Base-by-base conservation (phyloP, 2,329 filamentous ascomycete genomes). In the Aspergillus hiratsukae region DNA sequence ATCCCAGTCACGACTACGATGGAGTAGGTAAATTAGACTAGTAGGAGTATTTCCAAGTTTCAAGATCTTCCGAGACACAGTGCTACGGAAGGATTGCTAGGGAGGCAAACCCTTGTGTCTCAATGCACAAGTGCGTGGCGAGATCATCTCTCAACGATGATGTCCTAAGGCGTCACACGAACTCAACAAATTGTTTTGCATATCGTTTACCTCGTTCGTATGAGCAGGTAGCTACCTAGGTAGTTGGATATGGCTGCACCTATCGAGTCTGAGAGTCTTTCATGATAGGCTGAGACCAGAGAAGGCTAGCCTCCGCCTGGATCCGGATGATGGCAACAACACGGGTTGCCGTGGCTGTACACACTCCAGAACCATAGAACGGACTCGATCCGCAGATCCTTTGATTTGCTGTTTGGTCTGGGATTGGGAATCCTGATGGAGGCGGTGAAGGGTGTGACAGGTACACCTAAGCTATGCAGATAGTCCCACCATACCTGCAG, bases 401-500 rank as follows among this genome's bases (percentile, higher is more conserved):
- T 28, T 56, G 53, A 58, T 56, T 58, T 52, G 53, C 53, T 56
- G 53, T 53, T 53, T 40, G 41, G 56, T 21, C 29, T 37, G 23
- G 41, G n/a, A 48, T 49, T 28, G 31, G 23, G 23, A 35, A 35
- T 50, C 37, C 51, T 25, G 40, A 11, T 46, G 37, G 58, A 57
- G 56, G 60, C 60, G 58, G 60, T 62, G 60, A 59, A 45, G 49
- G 53, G 57, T 57, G 59, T 61, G 59, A 61, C 59, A 61, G 59
- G 57, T 53, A 57, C 21, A 45, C 19, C 41, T 45, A 45, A 23
- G 31, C 5, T 37, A 17, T 37, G 31, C 14, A 37, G 48, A 55
- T 21, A 27, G 53, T n/a, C 27, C 53, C 49, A 55, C 53, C 53
- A 55, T 49, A 55, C 48, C 14, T 37, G 31, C 31, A 17, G 43